phyloP scores from a whole-genome alignment of 495 filamentous ascomycete species.

The Xylaria palmicola region DNA sequence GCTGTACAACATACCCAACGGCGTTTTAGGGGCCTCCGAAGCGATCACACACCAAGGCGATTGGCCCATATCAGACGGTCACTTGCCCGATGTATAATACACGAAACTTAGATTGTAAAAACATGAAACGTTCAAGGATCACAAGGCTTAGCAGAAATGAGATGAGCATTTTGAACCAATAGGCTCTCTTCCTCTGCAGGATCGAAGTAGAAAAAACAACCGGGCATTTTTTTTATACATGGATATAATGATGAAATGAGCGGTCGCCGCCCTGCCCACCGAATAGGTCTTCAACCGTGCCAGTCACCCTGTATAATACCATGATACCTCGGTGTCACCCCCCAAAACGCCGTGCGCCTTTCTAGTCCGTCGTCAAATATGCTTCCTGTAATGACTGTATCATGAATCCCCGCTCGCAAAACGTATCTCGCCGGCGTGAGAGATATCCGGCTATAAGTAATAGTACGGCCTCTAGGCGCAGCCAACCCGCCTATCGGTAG shows the following conservation, averaged over 20 bases:
- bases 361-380: not conserved
- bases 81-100: constrained; percentile 9
- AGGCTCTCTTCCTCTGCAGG: not conserved
- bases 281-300: not conserved
- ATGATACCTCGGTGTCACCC: not conserved
- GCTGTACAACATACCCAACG: not conserved
- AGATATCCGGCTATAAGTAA: not conserved
- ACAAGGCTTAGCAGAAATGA: not conserved
- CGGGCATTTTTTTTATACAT: constrained; percentile 1
- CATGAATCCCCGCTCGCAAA: not conserved
- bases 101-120: not conserved
- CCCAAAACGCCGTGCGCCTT: constrained; percentile 16
- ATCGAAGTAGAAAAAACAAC: constrained; percentile 20
- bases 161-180: not conserved
- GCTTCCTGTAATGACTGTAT: not conserved
- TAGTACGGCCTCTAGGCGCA: not conserved
- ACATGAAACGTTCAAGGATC: not conserved
- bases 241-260: not conserved
- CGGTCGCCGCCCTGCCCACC: not conserved
- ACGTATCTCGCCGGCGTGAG: not conserved
- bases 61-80: not conserved
- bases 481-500: constrained; percentile 64
- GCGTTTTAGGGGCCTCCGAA: constrained; percentile 1
- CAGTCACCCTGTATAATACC: not conserved
- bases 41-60: not conserved